phyloP scores from a whole-genome alignment of 108 stramenopile species.

The Nitzschia sp. region DNA sequence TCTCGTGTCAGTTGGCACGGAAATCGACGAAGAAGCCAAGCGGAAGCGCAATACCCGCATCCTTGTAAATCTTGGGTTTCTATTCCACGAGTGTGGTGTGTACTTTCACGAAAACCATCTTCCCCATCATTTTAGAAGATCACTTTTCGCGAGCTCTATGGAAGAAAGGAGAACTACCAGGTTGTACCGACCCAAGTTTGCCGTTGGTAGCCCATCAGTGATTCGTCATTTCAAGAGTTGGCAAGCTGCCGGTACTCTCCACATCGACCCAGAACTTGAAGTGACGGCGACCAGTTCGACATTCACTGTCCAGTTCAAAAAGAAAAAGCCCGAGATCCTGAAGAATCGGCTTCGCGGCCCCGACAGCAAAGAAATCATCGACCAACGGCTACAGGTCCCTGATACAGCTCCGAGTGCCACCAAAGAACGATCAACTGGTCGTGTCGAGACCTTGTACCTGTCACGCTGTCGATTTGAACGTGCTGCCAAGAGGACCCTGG shows the following conservation, averaged over 20 bases:
- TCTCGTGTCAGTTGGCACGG: slow-evolving; percentile 23
- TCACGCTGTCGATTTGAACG: slow-evolving; percentile 59
- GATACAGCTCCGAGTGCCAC: slow-evolving; percentile 18
- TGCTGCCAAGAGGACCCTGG: slow-evolving; percentile 45
- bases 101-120: slow-evolving; percentile 35
- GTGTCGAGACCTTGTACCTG: slow-evolving; percentile 21
- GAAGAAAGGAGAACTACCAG: slow-evolving; percentile 7
- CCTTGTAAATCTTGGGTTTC: slow-evolving; percentile 23
- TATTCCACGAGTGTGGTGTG: slow-evolving; percentile 28
- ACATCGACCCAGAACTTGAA: slow-evolving; percentile 24
- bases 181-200: slow-evolving; percentile 12
- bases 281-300: not conserved
- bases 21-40: slow-evolving; percentile 27
- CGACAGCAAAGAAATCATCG: slow-evolving; percentile 14
- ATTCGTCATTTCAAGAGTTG: slow-evolving; percentile 30
- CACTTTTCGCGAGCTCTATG: slow-evolving; percentile 18
- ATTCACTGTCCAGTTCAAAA: slow-evolving; percentile 5
- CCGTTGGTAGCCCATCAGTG: slow-evolving; percentile 14
- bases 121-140: slow-evolving; percentile 30
- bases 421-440: slow-evolving; percentile 12
- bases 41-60: slow-evolving; percentile 11
- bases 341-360: not conserved
- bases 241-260: slow-evolving; percentile 25
- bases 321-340: not conserved
- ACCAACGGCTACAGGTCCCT: slow-evolving; percentile 25